These are phyloP conservation scores for Pyrenopolyporus hunteri DNA, from an alignment of 495 filamentous ascomycete species.

Conservation along the genomic window DNA sequence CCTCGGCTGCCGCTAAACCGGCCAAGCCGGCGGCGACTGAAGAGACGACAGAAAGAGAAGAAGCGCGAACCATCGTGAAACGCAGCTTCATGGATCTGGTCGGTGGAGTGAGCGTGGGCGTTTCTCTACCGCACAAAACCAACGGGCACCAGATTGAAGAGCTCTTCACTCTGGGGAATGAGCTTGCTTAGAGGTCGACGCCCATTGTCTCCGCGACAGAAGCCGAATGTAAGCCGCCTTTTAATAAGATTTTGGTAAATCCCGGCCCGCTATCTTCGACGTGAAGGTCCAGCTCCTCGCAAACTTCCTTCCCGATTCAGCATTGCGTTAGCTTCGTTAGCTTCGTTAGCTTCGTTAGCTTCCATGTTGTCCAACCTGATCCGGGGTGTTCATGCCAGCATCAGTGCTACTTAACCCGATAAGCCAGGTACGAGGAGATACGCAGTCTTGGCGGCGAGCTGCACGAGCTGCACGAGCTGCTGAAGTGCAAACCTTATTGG, in stretches of 20 bases:
- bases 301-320: slow-evolving; percentile 20
- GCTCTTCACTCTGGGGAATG: not conserved
- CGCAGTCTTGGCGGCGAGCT: slow-evolving; percentile 11
- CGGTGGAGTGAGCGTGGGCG: not conserved
- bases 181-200: not conserved
- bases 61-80: slow-evolving; percentile 26
- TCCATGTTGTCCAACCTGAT: slow-evolving; percentile 2
- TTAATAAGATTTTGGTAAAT: not conserved
- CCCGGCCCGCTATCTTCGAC: not conserved
- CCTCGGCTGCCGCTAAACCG: slow-evolving; percentile 34
- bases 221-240: not conserved
- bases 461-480: not conserved
- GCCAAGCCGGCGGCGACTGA: slow-evolving; percentile 12
- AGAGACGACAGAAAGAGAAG: slow-evolving; percentile 16
- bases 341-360: too few relatives aligned
- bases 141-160: not conserved
- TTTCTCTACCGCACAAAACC: not conserved
- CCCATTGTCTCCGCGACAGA: not conserved
- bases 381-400: slow-evolving; percentile 5
- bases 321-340: not conserved
- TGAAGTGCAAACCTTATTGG: slow-evolving; percentile 26
- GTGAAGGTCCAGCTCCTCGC: not conserved
- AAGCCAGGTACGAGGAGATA: slow-evolving; percentile 20
- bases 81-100: not conserved
- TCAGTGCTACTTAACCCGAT: slow-evolving; percentile 19